phyloP scores from a whole-genome alignment of 78 protist genomes.

The Dictyostelium capitatum region DNA sequence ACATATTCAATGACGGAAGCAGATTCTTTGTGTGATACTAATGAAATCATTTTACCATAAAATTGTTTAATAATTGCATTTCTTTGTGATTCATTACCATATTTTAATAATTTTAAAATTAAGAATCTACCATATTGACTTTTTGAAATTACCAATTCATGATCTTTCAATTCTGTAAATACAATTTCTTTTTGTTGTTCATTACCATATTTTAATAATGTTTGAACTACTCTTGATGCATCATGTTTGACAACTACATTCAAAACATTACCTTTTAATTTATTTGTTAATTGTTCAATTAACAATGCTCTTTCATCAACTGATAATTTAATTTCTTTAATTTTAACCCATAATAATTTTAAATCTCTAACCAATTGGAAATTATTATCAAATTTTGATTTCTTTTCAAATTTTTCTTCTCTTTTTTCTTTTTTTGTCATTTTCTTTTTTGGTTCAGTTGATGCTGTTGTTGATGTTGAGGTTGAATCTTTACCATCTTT shows the following conservation, averaged over 20 bases:
- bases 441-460: constrained; percentile 8
- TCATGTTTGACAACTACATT: constrained; percentile 81
- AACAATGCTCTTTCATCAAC: constrained; percentile 30
- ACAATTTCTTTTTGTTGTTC: constrained; percentile 49
- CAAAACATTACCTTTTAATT: constrained; percentile 36
- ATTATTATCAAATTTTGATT: constrained; percentile 44
- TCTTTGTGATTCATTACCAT: constrained; percentile 45
- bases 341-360: constrained; percentile 69
- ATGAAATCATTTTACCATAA: constrained; percentile 27
- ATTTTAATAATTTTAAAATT: constrained; percentile 53
- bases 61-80: constrained; percentile 30
- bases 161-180: constrained; percentile 57
- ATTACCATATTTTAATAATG: constrained; percentile 70
- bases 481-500: not conserved
- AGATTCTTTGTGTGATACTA: constrained; percentile 43
- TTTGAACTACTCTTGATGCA: constrained; percentile 82
- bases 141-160: constrained; percentile 11
- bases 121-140: constrained; percentile 58
- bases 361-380: constrained; percentile 34
- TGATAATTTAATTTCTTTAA: constrained; percentile 25
- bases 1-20: constrained; percentile 37
- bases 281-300: not conserved
- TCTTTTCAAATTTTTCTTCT: constrained; percentile 50
- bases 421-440: constrained; percentile 48
- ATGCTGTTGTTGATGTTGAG: not conserved